phyloP scores from a whole-genome alignment of 306 rosid genomes.

The Cucumis cinereus region DNA sequence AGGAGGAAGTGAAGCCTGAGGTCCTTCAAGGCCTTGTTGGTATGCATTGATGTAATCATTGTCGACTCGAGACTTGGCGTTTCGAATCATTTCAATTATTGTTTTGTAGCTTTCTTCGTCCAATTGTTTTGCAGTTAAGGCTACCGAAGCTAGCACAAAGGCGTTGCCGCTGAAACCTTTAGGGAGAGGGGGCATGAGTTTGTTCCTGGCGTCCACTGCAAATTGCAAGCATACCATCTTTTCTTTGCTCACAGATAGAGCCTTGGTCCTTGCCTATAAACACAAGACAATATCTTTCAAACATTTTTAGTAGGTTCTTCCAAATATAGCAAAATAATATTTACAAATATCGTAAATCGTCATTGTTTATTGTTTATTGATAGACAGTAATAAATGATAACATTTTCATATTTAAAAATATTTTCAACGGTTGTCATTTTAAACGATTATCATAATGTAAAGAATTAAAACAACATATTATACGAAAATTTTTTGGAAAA shows the following conservation, averaged over 20 bases:
- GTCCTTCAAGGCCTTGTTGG: slow-evolving; percentile 35
- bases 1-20: slow-evolving; percentile 42
- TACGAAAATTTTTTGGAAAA: not conserved
- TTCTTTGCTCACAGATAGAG: slow-evolving; percentile 33
- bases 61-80: slow-evolving; percentile 39
- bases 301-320: not conserved
- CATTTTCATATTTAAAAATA: too few relatives aligned
- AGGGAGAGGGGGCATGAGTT: slow-evolving; percentile 38
- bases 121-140: slow-evolving; percentile 29
- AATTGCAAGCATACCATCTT: slow-evolving; percentile 56
- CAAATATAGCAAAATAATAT: too few relatives aligned
- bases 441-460: too few relatives aligned
- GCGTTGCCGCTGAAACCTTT: slow-evolving; percentile 63
- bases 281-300: not conserved
- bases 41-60: slow-evolving; percentile 40
- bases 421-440: too few relatives aligned
- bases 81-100: slow-evolving; percentile 37
- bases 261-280: slow-evolving; percentile 46
- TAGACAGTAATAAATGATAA: too few relatives aligned
- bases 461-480: not conserved
- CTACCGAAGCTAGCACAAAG: slow-evolving; percentile 57
- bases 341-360: too few relatives aligned
- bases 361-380: too few relatives aligned
- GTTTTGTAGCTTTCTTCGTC: slow-evolving; percentile 22
- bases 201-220: slow-evolving; percentile 51